Base-by-base conservation (phyloP, 148 eudicot genomes). In the Vaccinium vitisidaea region DNA sequence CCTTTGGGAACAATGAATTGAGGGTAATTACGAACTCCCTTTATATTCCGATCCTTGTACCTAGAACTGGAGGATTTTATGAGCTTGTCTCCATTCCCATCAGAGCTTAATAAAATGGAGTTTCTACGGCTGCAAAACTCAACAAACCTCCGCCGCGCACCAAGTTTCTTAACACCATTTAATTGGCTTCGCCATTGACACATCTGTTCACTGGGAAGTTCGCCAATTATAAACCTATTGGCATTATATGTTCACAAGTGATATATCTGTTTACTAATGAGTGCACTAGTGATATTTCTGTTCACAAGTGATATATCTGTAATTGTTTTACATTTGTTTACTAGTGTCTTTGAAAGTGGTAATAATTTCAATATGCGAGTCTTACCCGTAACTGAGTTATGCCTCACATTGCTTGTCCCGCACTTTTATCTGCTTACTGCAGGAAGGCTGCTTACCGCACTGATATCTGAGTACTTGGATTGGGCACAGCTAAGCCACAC, bases 401-500 rank as follows among this genome's bases (percentile, higher is more conserved):
- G 49, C 19, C 65, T 69, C 67, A 76, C 58, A 14, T 48, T 63
- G 43, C 81, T 79, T 85, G n/a, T 21, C 9, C 56, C 49, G 49
- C 70, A 50, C 46, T 80, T 49, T 80, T 58, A 18, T 55, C 46
- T 84, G 76, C 74, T 71, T 69, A 87, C 71, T 90, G 85, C 96
- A 97, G 98, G 99, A 85, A 91, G 94, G 89, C 93, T 97, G 78
- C 86, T 97, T 83, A 97, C 95, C 82, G 98, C 98, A 23, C 86
- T 96, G 80, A 87, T 97, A 82, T 97, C 98, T 90, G 99, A 97
- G 89, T 97, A 95, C 90, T 82, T 97, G 91, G 98, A 97, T 83
- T 95, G 99, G 99, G 98, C 98, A 48, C 93, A 95, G 79, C 92
- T 95, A 50, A 90, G 89, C 89, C 99, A 95, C 89, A 94, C 98